Conservation (phyloP, 2,329 filamentous ascomycete species). For the Bimuria novae-zelandiae region DNA sequence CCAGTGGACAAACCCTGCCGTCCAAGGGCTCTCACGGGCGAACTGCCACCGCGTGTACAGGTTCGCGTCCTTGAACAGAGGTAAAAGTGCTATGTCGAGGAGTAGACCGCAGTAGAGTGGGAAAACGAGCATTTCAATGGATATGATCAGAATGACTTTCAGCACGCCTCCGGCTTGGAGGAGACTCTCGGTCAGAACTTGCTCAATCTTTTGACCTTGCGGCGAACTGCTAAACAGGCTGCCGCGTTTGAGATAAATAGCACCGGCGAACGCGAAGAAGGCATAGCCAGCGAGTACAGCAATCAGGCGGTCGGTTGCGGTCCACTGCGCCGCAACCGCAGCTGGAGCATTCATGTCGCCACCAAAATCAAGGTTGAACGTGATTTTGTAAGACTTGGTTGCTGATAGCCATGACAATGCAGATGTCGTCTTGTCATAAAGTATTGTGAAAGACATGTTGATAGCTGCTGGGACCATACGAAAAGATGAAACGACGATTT, state of each 20-base stretch:
- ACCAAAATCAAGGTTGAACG: constrained; percentile 37
- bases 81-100: constrained; percentile 84
- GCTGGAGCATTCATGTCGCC: constrained; percentile 25
- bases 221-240: constrained; percentile 67
- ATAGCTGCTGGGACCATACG: constrained; percentile 21
- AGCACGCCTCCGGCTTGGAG: constrained; percentile 95
- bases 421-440: constrained; percentile 18
- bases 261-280: constrained; percentile 73
- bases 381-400: constrained; percentile 45
- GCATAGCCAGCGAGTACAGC: constrained; percentile 83
- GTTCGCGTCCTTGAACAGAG: constrained; percentile 82
- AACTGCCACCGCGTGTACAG: constrained; percentile 78
- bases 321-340: constrained; percentile 50
- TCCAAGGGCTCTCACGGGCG: constrained; percentile 77
- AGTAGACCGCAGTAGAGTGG: constrained; percentile 93
- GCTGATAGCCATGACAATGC: constrained; percentile 35
- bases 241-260: constrained; percentile 77
- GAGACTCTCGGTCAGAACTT: constrained; percentile 77
- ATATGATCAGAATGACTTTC: constrained; percentile 98
- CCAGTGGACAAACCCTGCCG: constrained; percentile 96
- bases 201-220: constrained; percentile 66
- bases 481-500: constrained; percentile 22
- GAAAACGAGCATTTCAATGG: constrained; percentile 98
- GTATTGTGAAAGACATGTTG: constrained; percentile 1
- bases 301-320: constrained; percentile 61